phyloP scores from a whole-genome alignment of 345 rosid species.

The Lepidium aucheri region DNA sequence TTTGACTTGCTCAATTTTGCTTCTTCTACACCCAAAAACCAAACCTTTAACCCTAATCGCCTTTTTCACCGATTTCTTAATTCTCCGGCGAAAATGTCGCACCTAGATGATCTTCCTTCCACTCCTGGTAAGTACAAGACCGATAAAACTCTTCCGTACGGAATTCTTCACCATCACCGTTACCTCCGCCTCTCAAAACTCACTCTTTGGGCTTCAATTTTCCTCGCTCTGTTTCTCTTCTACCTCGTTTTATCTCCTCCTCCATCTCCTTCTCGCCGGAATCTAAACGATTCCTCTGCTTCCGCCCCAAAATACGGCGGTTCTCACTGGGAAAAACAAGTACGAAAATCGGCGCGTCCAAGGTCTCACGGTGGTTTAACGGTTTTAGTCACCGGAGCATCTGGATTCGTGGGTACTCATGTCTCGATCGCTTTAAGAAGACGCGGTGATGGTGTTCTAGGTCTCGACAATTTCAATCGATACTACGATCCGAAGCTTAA shows the following conservation, averaged over 20 bases:
- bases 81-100: slow-evolving; percentile 42
- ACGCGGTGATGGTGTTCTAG: slow-evolving; percentile 74
- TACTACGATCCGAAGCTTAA: slow-evolving; percentile 57
- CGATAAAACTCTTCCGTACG: slow-evolving; percentile 34
- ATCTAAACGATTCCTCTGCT: slow-evolving; percentile 27
- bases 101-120: slow-evolving; percentile 42
- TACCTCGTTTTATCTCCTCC: slow-evolving; percentile 30
- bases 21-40: background rate
- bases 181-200: slow-evolving; percentile 39
- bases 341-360: slow-evolving; percentile 43
- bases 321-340: slow-evolving; percentile 41
- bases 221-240: slow-evolving; percentile 42
- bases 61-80: background rate
- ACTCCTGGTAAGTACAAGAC: slow-evolving; percentile 61
- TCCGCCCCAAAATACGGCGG: slow-evolving; percentile 29
- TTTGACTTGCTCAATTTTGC: slow-evolving; percentile 12
- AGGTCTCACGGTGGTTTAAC: slow-evolving; percentile 32
- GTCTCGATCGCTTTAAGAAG: slow-evolving; percentile 45
- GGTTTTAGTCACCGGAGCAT: slow-evolving; percentile 71
- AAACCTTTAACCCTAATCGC: slow-evolving; percentile 8
- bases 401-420: slow-evolving; percentile 74
- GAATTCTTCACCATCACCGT: slow-evolving; percentile 37
- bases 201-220: slow-evolving; percentile 40
- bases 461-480: slow-evolving; percentile 63
- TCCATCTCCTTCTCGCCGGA: slow-evolving; percentile 34